phyloP scores from a whole-genome alignment of 768 basidiomycete species.

The Xerocomellus dryophilus region DNA sequence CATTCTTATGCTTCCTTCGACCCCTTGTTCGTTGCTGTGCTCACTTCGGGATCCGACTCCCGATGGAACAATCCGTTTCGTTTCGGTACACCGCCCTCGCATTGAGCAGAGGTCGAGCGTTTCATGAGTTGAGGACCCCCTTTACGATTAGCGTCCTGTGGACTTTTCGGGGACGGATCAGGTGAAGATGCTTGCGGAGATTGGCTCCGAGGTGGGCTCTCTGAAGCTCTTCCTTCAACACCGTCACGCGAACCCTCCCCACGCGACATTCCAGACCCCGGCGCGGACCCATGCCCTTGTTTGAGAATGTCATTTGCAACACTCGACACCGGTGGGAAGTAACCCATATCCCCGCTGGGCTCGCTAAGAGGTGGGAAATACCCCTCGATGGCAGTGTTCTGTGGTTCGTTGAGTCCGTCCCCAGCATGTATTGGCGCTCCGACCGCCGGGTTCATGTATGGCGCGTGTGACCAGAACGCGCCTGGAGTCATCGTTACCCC shows the following conservation, averaged over 20 bases:
- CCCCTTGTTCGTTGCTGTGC: conserved; percentile 21
- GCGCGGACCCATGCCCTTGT: conserved; percentile 10
- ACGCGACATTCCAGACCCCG: neutral
- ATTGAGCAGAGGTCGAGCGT: conserved; percentile 29
- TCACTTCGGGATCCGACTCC: conserved; percentile 31
- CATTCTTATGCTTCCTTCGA: conserved; percentile 21
- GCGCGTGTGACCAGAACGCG: conserved; percentile 64
- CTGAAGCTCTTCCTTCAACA: conserved; percentile 3
- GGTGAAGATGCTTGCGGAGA: conserved; percentile 9
- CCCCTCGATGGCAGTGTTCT: conserved; percentile 24
- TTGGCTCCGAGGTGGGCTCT: conserved; percentile 6
- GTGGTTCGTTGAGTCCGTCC: conserved; percentile 14
- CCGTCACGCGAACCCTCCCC: conserved; percentile 1
- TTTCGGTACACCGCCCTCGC: conserved; percentile 25
- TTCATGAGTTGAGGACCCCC: conserved; percentile 22
- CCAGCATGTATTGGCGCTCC: conserved; percentile 51
- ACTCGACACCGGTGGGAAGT: conserved; percentile 42
- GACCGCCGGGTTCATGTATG: conserved; percentile 56
- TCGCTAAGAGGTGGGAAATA: conserved; percentile 44
- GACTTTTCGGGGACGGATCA: conserved; percentile 3
- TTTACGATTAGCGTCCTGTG: conserved; percentile 18
- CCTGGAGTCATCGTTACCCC: conserved; percentile 71
- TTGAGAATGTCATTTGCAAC: conserved; percentile 39
- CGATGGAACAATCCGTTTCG: conserved; percentile 31
- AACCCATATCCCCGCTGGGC: conserved; percentile 29